Percentiles rank a stretch among this genome's conserved stretches.
Conservation (phyloP, 495 filamentous ascomycete species). For the Symbiotaphrina buchneri region DNA sequence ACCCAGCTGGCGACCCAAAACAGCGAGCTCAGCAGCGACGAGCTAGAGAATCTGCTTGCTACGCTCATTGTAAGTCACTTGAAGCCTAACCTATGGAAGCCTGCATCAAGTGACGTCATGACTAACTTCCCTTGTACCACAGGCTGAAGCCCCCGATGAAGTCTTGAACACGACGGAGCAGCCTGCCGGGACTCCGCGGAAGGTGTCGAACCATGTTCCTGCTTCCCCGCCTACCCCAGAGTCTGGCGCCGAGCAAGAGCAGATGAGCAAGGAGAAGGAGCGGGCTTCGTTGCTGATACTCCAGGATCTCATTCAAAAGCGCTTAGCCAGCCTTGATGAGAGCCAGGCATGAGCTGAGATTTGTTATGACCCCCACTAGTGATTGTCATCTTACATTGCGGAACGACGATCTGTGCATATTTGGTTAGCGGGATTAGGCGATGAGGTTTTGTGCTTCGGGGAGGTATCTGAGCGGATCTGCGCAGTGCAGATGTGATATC, state of each 20-base stretch:
- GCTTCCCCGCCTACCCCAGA: constrained; percentile 2
- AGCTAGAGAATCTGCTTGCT: not conserved
- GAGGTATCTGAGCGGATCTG: no score
- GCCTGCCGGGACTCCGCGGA: not conserved
- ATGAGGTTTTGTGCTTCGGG: no score
- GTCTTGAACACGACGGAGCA: not conserved
- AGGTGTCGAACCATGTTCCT: constrained; percentile 1
- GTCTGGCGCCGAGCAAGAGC: constrained; percentile 1
- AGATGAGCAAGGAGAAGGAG: constrained; percentile 2
- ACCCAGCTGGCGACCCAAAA: constrained; percentile 9
- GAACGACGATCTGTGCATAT: no score
- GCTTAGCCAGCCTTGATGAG: not conserved
- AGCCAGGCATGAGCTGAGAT: no score
- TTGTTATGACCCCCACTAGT: no score
- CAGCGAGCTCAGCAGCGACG: not conserved
- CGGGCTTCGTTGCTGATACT: constrained; percentile 2
- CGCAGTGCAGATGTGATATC: no score
- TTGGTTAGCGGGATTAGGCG: no score
- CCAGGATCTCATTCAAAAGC: constrained; percentile 4
- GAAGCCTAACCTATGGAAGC: not conserved
- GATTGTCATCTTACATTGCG: no score
- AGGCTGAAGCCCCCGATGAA: constrained; percentile 3
- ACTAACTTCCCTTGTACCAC: not conserved
- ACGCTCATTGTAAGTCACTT: constrained; percentile 3
- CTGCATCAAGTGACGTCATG: not conserved